These are phyloP conservation scores for Gossypium schwendimanii DNA, from an alignment of 441 rosid species.

Conservation along the genomic window DNA sequence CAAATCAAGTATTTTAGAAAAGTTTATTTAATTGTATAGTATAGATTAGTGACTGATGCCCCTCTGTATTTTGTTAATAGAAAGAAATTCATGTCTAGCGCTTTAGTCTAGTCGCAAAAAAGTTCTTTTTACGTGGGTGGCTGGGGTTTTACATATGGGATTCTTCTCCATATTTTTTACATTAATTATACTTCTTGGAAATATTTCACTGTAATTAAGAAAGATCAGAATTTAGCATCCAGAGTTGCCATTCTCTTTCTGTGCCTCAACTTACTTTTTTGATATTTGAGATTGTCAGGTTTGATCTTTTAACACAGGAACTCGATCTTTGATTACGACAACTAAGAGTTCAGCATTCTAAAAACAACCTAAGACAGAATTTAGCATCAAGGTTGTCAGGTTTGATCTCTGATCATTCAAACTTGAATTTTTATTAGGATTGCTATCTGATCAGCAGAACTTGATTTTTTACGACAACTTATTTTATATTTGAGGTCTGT, in stretches of 20 bases:
- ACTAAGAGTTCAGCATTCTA: too few relatives aligned
- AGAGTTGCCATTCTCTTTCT: background rate
- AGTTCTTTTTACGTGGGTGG: background rate
- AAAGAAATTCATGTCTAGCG: conserved; percentile 23
- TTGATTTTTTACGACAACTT: background rate
- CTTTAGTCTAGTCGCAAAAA: background rate
- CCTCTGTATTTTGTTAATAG: conserved; percentile 28
- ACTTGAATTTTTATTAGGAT: background rate
- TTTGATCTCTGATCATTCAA: background rate
- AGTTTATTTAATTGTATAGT: conserved; percentile 40
- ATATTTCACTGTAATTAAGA: background rate
- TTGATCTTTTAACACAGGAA: background rate
- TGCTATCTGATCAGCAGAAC: background rate
- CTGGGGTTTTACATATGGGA: conserved; percentile 6
- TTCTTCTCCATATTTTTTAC: conserved; percentile 2
- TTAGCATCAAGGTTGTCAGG: background rate
- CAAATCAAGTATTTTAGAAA: conserved; percentile 14
- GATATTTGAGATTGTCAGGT: background rate
- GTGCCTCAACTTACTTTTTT: background rate
- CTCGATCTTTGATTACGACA: background rate
- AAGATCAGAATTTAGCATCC: conserved; percentile 5
- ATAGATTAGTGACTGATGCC: conserved; percentile 29
- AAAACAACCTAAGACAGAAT: background rate
- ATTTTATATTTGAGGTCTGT: too few relatives aligned
- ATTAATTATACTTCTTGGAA: background rate